Evolutionary conservation across 2,329 filamentous ascomycete species (phyloP), one percentile per base, ranked within the genome.

Genomic region (Epichloe aotearoae): DNA sequence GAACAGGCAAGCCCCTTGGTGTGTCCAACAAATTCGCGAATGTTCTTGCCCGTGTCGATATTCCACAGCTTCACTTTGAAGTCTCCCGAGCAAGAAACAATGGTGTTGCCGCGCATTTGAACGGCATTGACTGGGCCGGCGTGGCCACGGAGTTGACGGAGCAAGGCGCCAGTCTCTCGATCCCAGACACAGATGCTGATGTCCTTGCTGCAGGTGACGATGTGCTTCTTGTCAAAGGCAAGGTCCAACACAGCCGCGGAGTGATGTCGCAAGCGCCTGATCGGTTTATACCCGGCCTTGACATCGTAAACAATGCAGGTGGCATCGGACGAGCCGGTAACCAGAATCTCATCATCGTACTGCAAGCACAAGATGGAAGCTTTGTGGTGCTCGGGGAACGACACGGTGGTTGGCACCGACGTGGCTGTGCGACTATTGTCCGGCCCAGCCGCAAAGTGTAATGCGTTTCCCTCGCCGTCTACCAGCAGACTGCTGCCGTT

Each of bases 121-220:
- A 98, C 89, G 1, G 93, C 90, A 63, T 98, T 98, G 58, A 98
- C 93, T 1, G 93, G 93, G 0, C 93, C 93, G 2, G 81, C 76
- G 66, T 98, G 93, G 7, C 91, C 93, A 37, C 80, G 78, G 46
- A 98, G 77, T 60, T 87, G 85, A 61, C 86, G 87, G 46, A 95
- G 68, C 45, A 94, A 74, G 10, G 72, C 70, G 37, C 88, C 87
- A 0, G 87, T 93, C 50, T 79, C 71, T 44, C 93, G 86, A 62
- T 95, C 87, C 91, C 91, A 97, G 23, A 98, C 83, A 62, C 90
- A 94, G 63, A 98, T 95, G 55, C 79, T 90, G 40, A 84, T 82
- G 68, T 98, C 93, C 69, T 98, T 98, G 64, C 88, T 95, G 73
- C 93, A 98, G 5, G 91, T 96, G 47, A 97, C 85, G 60, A 98